Evolutionary conservation across 495 filamentous ascomycete species (phyloP), one percentile per base, ranked within the genome.

Genomic region (Jackrogersella multiformis): DNA sequence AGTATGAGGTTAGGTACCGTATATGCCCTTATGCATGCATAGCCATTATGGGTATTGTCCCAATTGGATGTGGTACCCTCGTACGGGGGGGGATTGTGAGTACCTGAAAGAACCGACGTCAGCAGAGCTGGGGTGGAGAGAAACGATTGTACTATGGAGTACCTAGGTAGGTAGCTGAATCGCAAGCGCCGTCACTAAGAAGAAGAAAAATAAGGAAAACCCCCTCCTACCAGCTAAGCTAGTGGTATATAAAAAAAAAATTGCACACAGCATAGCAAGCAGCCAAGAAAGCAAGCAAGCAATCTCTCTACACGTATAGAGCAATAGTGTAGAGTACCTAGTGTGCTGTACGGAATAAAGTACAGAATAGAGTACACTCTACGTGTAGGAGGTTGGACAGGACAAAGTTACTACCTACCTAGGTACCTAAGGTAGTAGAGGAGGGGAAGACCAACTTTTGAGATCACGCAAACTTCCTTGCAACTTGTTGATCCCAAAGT

Each of bases 381-480:
- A n/a, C n/a, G 26, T 7, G 26, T 30, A 30, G 26, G 23, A 36
- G 15, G 18, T 52, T 28, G 38, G 12, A 44, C 12, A 23, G 42
- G 34, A 52, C 52, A 56, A 64, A 55, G 41, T 56, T 64, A 12
- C n/a, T n/a, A n/a, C n/a, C n/a, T n/a, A n/a, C n/a, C n/a, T n/a
- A n/a, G n/a, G n/a, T n/a, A 42, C 15, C 12, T 42, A 42, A 7
- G 41, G 41, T n/a, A n/a, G n/a, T n/a, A 23, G n/a, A 45, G 32
- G 21, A 51, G 51, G 9, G 30, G n/a, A 41, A 42, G 42, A 4
- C 23, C 55, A 55, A 54, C 48, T 66, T 56, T 60, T 12, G 18
- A 64, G 61, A 69, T 69, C 66, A 69, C 66, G 66, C 66, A 69
- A 69, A 51, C 60, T 49, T 61, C 61, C 66, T 64, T 61, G 66